phyloP scores from a whole-genome alignment of 805 yeast species.

The Saccharomycopsis capsularis region DNA sequence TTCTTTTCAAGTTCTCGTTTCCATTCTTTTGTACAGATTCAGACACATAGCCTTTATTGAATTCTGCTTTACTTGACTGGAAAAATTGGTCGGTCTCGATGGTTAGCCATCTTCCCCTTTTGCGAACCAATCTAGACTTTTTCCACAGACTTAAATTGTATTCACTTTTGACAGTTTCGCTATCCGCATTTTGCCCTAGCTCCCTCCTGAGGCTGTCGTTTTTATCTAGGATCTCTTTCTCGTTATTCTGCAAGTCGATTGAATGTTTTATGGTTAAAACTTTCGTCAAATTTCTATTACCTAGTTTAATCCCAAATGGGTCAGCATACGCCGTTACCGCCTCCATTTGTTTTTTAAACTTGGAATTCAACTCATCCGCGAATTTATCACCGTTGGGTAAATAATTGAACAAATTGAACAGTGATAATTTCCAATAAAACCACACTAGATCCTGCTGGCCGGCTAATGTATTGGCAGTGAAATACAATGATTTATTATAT shows the following conservation, averaged over 20 bases:
- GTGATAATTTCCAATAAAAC: constrained; percentile 15
- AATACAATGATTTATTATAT: constrained; percentile 5
- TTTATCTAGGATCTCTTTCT: background rate
- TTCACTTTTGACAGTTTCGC: background rate
- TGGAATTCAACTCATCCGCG: background rate
- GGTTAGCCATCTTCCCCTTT: constrained; percentile 7
- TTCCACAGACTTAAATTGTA: constrained; percentile 9
- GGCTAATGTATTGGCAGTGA: constrained; percentile 3
- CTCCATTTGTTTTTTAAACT: constrained; percentile 3
- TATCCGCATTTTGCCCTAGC: background rate
- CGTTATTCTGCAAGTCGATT: background rate
- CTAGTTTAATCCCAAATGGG: constrained; percentile 17
- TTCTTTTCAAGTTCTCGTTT: constrained; percentile 5
- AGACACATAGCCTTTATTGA: background rate
- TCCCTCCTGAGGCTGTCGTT: too few species aligned
- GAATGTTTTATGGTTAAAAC: constrained; percentile 1
- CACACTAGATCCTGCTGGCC: constrained; percentile 9
- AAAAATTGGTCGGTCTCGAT: background rate
- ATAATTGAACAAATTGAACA: constrained; percentile 10
- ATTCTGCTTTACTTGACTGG: background rate
- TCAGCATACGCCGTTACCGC: background rate
- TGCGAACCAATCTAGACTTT: constrained; percentile 7
- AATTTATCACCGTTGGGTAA: background rate
- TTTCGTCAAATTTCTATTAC: constrained; percentile 19
- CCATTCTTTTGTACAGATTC: background rate